Base-by-base conservation (phyloP, 2,329 filamentous ascomycete species). In the Aureobasidium sp. region DNA sequence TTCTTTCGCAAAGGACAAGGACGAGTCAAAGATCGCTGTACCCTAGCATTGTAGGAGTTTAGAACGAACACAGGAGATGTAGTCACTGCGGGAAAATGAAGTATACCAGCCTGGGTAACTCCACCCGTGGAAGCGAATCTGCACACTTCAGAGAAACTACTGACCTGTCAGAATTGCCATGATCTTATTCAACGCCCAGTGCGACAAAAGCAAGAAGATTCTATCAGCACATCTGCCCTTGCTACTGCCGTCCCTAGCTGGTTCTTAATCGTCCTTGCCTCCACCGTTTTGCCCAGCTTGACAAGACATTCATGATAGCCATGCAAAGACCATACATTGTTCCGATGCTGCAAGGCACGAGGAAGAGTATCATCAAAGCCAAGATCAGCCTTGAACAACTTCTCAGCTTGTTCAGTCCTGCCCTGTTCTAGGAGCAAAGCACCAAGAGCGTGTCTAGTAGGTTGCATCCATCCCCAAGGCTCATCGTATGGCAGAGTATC, bases 381-480 rank as follows among this genome's bases (percentile, higher is more conserved):
- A 15, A 78, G 67, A 67, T 78, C 76, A 7, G 72, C 76, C 17
- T 67, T 71, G 48, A 77, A 77, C 12, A 71, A 71, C 9, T 68
- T 66, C 15, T 70, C 68, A 6, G 76, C 76, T 57, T 77, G 73
- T 59, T 74, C 70, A 5, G 75, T 65, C 17, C 64, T 55, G 0
- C 81, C 83, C 68, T 87, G 86, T 69, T 90, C 88, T 1, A 89
- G 76, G 24, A 89, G 70, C 3, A 91, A 75, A 0, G 87, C 87
- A 0, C 84, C 87, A 41, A 85, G 84, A 0, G 87, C 87, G 71
- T 90, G 88, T 1, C 87, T 78, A 0, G 84, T 81, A 0, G 87
- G 87, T 68, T 89, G 86, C 87, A 90, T 90, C 87, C 87, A 90
- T 0, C 85, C 87, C 87, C 87, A 90, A 0, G 88, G 87, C 70